Conservation (phyloP, 2,329 filamentous ascomycete species). For the Cladosporium sp. region DNA sequence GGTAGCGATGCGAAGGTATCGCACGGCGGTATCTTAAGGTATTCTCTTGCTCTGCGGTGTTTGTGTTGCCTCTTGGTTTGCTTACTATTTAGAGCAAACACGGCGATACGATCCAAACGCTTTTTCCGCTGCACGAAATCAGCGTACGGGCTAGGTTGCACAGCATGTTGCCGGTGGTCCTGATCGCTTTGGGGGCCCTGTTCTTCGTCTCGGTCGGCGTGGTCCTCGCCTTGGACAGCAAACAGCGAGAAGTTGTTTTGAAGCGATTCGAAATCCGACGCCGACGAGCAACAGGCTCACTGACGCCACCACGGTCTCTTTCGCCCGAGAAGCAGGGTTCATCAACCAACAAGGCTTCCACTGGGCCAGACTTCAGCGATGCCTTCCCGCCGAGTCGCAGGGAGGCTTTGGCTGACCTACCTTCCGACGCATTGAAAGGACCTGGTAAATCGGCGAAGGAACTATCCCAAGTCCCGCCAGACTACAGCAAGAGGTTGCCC, state of each 20-base stretch:
- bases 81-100: no score
- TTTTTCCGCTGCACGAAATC: background rate
- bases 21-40: no score
- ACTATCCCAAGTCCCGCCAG: constrained; percentile 19
- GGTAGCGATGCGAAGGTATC: background rate
- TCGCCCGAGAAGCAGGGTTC: constrained; percentile 43
- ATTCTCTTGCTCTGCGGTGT: no score
- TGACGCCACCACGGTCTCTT: constrained; percentile 48
- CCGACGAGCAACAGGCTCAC: constrained; percentile 41
- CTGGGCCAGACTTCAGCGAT: constrained; percentile 33
- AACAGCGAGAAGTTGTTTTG: constrained; percentile 34
- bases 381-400: constrained; percentile 50
- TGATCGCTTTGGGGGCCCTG: constrained; percentile 21
- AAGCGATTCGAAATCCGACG: constrained; percentile 24
- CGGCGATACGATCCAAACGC: no score
- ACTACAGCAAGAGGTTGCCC: constrained; percentile 20
- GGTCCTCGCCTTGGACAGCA: constrained; percentile 28
- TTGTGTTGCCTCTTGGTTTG: no score
- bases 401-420: constrained; percentile 36
- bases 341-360: constrained; percentile 19
- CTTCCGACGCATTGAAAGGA: constrained; percentile 18
- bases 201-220: constrained; percentile 19
- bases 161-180: background rate
- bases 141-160: background rate
- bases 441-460: constrained; percentile 24